Conservation (phyloP, 305 asterid genomes). For the Fraxinus baroniana region DNA sequence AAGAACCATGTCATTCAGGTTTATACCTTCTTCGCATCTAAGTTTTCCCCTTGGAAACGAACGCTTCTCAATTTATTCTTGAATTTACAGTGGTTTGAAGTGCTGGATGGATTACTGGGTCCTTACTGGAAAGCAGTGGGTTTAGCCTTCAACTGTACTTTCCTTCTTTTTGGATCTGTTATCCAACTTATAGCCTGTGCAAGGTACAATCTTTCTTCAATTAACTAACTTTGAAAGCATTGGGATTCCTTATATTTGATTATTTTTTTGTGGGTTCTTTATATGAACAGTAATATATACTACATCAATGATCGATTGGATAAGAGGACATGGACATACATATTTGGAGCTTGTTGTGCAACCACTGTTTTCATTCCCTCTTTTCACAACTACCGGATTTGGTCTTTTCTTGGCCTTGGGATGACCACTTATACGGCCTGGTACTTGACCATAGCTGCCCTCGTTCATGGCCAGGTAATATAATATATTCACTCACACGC, state of each 20-base stretch:
- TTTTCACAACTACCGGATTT: slow-evolving; percentile 85
- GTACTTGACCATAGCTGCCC: slow-evolving; percentile 75
- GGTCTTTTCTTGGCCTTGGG: slow-evolving; percentile 91
- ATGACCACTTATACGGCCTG: slow-evolving; percentile 98
- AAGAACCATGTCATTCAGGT: slow-evolving; percentile 57
- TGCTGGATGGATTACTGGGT: background rate
- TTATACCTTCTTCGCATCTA: background rate
- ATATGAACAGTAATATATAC: slow-evolving; percentile 65
- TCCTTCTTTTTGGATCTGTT: slow-evolving; percentile 57
- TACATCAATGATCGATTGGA: slow-evolving; percentile 87
- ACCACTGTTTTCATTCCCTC: slow-evolving; percentile 93
- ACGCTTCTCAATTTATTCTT: background rate
- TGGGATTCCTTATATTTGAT: background rate
- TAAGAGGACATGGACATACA: slow-evolving; percentile 97
- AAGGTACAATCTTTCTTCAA: slow-evolving; percentile 29
- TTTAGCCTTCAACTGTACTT: slow-evolving; percentile 55
- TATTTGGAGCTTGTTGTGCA: slow-evolving; percentile 97
- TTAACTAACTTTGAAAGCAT: background rate
- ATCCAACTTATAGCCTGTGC: slow-evolving; percentile 62
- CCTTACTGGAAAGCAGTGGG: slow-evolving; percentile 50
- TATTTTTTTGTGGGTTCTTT: background rate
- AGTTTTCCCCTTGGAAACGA: background rate
- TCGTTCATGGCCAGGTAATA: slow-evolving; percentile 83
- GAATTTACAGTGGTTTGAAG: slow-evolving; percentile 35
- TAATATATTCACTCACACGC: slow-evolving; percentile 15